A percentile compares a stretch with the other conserved stretches of the same genome.
Evolutionary conservation across 495 filamentous ascomycete genomes (phyloP).

Genomic region (Penicillium chermesinum): DNA sequence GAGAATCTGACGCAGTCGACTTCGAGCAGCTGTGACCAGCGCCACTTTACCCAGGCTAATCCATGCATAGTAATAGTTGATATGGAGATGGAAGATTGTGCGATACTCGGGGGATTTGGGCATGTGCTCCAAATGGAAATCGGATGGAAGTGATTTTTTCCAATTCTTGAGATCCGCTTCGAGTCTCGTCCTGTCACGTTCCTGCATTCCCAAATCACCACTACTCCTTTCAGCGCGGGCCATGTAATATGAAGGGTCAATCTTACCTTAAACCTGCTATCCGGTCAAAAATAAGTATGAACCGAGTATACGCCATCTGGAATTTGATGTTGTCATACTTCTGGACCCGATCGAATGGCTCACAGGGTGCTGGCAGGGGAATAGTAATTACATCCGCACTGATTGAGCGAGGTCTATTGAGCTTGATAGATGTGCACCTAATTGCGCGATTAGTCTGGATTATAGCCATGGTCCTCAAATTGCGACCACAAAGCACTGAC

Average conservation of each 20-base stretch:
- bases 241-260: too few species aligned
- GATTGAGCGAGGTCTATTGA: slow-evolving; percentile 21
- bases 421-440: slow-evolving; percentile 18
- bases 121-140: slow-evolving; percentile 16
- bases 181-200: background rate
- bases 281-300: slow-evolving; percentile 17
- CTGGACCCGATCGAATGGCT: slow-evolving; percentile 12
- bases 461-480: too few species aligned
- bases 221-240: too few species aligned
- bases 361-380: slow-evolving; percentile 11
- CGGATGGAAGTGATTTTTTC: slow-evolving; percentile 16
- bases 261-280: slow-evolving; percentile 14
- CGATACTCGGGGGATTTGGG: slow-evolving; percentile 15
- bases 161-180: slow-evolving; percentile 17
- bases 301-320: slow-evolving; percentile 16
- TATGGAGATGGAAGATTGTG: slow-evolving; percentile 20
- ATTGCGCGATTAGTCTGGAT: background rate
- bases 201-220: background rate
- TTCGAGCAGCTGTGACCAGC: slow-evolving; percentile 16
- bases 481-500: too few species aligned
- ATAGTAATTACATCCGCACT: slow-evolving; percentile 10
- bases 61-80: slow-evolving; percentile 24
- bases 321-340: slow-evolving; percentile 16
- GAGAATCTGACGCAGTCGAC: background rate
- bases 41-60: slow-evolving; percentile 20